These are phyloP conservation scores for Isatis tinctoria DNA, from an alignment of 345 rosid genomes.

Conservation along the genomic window DNA sequence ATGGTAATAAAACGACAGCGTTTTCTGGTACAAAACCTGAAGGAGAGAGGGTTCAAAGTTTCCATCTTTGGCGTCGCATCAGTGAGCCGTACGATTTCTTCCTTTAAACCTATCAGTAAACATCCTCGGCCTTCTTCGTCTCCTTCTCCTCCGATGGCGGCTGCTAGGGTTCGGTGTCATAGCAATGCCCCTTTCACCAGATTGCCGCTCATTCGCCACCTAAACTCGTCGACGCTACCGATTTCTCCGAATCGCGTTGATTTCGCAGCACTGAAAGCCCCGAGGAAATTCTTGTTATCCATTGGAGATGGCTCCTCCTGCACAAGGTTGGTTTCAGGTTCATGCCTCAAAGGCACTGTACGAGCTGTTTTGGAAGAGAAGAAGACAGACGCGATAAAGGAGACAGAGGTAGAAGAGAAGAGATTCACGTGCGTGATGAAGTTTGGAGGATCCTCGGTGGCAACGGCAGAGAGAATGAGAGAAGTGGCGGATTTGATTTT, in stretches of 20 bases:
- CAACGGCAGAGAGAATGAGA: conserved; percentile 77
- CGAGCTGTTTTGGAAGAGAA: conserved; percentile 31
- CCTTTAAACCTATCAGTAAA: conserved; percentile 6
- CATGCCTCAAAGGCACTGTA: not conserved
- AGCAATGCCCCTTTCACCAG: conserved; percentile 21
- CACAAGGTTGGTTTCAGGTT: conserved; percentile 8
- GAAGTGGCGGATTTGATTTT: conserved; percentile 85
- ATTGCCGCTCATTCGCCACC: conserved; percentile 1
- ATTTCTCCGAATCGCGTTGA: conserved; percentile 20
- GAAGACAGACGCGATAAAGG: conserved; percentile 14
- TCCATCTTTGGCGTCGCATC: conserved; percentile 19
- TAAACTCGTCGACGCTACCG: conserved; percentile 29
- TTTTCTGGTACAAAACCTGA: not conserved
- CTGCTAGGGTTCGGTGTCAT: conserved; percentile 30
- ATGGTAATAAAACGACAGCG: not conserved
- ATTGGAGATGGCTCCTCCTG: conserved; percentile 30
- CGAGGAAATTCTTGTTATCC: conserved; percentile 1
- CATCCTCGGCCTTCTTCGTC: not conserved
- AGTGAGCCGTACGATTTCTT: not conserved
- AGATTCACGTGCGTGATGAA: conserved; percentile 82
- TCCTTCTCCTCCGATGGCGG: conserved; percentile 32
- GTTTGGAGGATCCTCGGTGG: conserved; percentile 94
- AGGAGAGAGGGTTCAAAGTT: conserved; percentile 5
- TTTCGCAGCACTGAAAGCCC: not conserved
- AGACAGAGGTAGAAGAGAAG: conserved; percentile 32